A percentile compares a stretch with the other conserved stretches of the same genome.
phyloP scores from a whole-genome alignment of 495 filamentous ascomycete genomes.

The Lasiosphaeria hispida region DNA sequence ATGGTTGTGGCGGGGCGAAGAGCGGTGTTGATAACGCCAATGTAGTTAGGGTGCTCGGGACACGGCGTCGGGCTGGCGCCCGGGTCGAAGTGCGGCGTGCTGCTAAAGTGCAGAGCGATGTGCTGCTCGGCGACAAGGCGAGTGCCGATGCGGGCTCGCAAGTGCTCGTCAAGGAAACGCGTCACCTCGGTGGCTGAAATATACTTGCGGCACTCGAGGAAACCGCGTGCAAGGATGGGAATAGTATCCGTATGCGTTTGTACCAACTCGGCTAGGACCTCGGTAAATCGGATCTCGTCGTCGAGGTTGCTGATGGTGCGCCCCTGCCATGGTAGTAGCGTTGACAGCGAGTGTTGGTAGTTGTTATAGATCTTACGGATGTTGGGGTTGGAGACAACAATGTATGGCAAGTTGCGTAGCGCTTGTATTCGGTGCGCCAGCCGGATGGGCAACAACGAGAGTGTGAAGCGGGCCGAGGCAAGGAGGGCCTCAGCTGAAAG shows the following conservation, averaged over 20 bases:
- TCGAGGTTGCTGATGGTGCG: slow-evolving; percentile 74
- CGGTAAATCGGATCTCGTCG: slow-evolving; percentile 86
- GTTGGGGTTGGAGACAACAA: slow-evolving; percentile 93
- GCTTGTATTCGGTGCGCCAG: slow-evolving; percentile 91
- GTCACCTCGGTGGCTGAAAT: slow-evolving; percentile 78
- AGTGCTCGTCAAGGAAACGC: slow-evolving; percentile 87
- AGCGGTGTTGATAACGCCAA: slow-evolving; percentile 95
- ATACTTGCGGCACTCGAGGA: slow-evolving; percentile 87
- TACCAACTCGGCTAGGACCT: slow-evolving; percentile 88
- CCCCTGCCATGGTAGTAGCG: slow-evolving; percentile 78
- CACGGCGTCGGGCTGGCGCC: slow-evolving; percentile 41
- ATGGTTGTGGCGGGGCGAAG: slow-evolving; percentile 78
- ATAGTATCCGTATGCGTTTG: slow-evolving; percentile 93
- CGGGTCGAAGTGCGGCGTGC: slow-evolving; percentile 62
- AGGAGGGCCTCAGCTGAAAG: slow-evolving; percentile 76
- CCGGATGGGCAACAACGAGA: slow-evolving; percentile 87
- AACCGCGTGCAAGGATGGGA: slow-evolving; percentile 84
- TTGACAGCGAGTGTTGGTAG: slow-evolving; percentile 88
- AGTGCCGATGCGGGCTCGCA: slow-evolving; percentile 91
- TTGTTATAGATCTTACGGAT: slow-evolving; percentile 91
- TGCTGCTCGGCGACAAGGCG: slow-evolving; percentile 95
- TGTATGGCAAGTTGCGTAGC: slow-evolving; percentile 89
- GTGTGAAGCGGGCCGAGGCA: slow-evolving; percentile 89
- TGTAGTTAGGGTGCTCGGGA: slow-evolving; percentile 66
- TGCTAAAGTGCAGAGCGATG: slow-evolving; percentile 85